phyloP scores from a whole-genome alignment of 306 rosid species.

The Erythrophleum fordii region DNA sequence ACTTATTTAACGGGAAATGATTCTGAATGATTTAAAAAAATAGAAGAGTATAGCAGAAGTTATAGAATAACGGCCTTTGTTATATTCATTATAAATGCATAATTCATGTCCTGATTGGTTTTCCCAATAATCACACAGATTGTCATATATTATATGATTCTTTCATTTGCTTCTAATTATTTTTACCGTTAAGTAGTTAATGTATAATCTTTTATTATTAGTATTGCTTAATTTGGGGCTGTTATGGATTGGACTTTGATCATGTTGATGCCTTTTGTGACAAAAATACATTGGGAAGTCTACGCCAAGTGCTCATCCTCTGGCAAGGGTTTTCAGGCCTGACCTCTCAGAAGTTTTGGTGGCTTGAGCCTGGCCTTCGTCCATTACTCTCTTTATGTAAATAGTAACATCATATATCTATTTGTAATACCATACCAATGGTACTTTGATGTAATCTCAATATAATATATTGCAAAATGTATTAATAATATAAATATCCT shows the following conservation, averaged over 20 bases:
- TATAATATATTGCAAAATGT: background rate
- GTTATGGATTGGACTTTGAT: background rate
- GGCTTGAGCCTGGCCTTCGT: background rate
- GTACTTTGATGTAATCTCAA: background rate
- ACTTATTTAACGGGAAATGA: conserved; percentile 11
- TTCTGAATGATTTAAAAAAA: conserved; percentile 25
- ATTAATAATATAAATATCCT: no score
- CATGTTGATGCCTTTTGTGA: background rate
- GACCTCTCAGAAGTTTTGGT: background rate
- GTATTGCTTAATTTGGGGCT: no score
- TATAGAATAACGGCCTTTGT: background rate
- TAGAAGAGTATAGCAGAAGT: background rate
- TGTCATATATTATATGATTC: background rate
- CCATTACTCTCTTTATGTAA: background rate
- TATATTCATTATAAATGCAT: background rate
- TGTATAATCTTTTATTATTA: no score
- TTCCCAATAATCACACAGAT: background rate
- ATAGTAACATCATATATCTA: background rate
- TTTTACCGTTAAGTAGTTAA: background rate
- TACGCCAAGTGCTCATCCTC: background rate
- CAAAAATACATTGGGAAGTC: background rate
- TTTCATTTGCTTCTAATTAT: background rate
- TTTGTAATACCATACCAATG: background rate
- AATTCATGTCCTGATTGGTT: background rate
- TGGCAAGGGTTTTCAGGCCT: background rate